Percentiles rank a stretch among this genome's conserved stretches.
phyloP scores from a whole-genome alignment of 768 basidiomycete genomes.

The Mrakia frigida region DNA sequence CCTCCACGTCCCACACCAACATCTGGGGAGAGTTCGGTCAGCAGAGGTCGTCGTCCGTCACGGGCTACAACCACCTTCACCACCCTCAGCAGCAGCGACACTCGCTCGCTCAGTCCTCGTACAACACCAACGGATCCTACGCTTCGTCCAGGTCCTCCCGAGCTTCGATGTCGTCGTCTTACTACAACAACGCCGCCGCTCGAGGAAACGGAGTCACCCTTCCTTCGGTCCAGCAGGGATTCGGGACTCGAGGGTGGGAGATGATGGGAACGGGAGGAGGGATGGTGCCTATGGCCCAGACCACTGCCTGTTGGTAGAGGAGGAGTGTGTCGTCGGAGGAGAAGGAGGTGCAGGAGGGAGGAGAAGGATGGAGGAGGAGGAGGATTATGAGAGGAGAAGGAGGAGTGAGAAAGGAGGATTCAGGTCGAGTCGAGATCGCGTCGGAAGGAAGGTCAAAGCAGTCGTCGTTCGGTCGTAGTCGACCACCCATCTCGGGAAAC shows the following conservation, averaged over 20 bases:
- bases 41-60: not conserved
- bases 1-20: not conserved
- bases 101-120: not conserved
- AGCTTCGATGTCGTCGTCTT: not conserved
- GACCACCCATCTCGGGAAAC: not conserved
- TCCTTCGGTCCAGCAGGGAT: conserved; percentile 6
- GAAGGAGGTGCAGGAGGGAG: not conserved
- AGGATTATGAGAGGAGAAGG: not conserved
- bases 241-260: conserved; percentile 11
- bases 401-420: conserved; percentile 12
- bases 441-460: not conserved
- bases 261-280: not conserved
- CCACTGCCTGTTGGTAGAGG: not conserved
- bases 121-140: not conserved
- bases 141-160: not conserved
- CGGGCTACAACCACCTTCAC: not conserved
- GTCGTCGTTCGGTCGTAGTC: not conserved
- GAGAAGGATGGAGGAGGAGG: not conserved
- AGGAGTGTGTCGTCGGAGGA: not conserved
- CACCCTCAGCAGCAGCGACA: conserved; percentile 14
- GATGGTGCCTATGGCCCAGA: not conserved
- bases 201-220: not conserved
- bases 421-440: too few species aligned
- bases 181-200: not conserved
- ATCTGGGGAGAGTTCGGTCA: conserved; percentile 17